These are phyloP conservation scores for Aureobasidium namibiae DNA, from an alignment of 2,329 filamentous ascomycete genomes.

Conservation along the genomic window DNA sequence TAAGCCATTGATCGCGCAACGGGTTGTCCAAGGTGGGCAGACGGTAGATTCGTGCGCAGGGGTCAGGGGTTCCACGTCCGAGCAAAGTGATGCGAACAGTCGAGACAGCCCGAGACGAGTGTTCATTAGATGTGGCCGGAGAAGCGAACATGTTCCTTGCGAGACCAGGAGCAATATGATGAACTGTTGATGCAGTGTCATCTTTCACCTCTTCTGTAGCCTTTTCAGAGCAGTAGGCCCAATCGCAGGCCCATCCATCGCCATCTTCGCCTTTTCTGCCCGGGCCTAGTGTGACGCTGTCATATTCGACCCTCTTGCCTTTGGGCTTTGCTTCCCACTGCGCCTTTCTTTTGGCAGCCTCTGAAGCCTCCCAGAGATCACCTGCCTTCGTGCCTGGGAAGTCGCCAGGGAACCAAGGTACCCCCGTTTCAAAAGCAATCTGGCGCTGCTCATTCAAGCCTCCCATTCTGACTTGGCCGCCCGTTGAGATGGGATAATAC, in stretches of 20 bases:
- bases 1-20: slow-evolving; percentile 65
- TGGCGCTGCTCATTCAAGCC: slow-evolving; percentile 74
- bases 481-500: slow-evolving; percentile 70
- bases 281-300: slow-evolving; percentile 63
- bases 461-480: slow-evolving; percentile 73
- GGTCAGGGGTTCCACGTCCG: slow-evolving; percentile 59
- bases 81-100: slow-evolving; percentile 61
- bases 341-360: slow-evolving; percentile 50
- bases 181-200: background rate
- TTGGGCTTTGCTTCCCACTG: slow-evolving; percentile 73
- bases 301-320: slow-evolving; percentile 70
- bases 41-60: slow-evolving; percentile 77
- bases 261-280: slow-evolving; percentile 76
- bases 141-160: background rate
- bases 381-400: slow-evolving; percentile 73
- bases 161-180: background rate
- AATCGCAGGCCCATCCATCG: slow-evolving; percentile 74
- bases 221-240: slow-evolving; percentile 29
- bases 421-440: slow-evolving; percentile 67
- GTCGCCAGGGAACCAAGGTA: slow-evolving; percentile 81
- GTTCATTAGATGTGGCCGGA: background rate
- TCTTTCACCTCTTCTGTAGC: background rate
- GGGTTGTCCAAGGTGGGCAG: slow-evolving; percentile 51
- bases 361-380: slow-evolving; percentile 63
- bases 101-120: slow-evolving; percentile 36